These are phyloP conservation scores for Leccinellum albellum DNA, from an alignment of 768 basidiomycete genomes.

Conservation along the genomic window DNA sequence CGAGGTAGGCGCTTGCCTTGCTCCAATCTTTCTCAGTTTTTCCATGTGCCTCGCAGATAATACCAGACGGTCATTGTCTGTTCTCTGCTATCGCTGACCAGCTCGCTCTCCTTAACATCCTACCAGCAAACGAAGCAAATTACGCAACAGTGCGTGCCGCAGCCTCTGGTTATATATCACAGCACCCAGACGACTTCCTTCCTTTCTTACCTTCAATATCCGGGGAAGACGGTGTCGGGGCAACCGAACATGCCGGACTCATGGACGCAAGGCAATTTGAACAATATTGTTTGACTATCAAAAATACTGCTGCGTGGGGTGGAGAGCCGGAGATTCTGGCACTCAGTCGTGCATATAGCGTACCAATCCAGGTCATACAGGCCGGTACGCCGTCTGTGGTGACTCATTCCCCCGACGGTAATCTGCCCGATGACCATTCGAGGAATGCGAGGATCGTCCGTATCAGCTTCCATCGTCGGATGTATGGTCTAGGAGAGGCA, in stretches of 20 bases:
- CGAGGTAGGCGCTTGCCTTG: slow-evolving; percentile 44
- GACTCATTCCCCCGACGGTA: slow-evolving; percentile 62
- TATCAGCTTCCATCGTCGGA: slow-evolving; percentile 88
- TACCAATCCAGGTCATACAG: slow-evolving; percentile 92
- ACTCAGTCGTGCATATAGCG: slow-evolving; percentile 69
- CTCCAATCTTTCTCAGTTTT: background rate
- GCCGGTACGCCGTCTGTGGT: slow-evolving; percentile 77
- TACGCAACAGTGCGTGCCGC: slow-evolving; percentile 59
- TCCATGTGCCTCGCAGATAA: slow-evolving; percentile 54
- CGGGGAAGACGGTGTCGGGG: slow-evolving; percentile 66
- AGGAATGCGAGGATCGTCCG: slow-evolving; percentile 45
- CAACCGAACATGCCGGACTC: slow-evolving; percentile 55
- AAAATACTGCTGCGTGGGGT: slow-evolving; percentile 89
- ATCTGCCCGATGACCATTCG: slow-evolving; percentile 22
- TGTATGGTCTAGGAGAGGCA: slow-evolving; percentile 97
- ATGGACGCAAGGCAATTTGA: slow-evolving; percentile 67
- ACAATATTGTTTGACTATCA: slow-evolving; percentile 73
- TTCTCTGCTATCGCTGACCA: slow-evolving; percentile 95
- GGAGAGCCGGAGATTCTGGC: slow-evolving; percentile 97
- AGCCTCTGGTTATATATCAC: slow-evolving; percentile 77
- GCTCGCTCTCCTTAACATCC: slow-evolving; percentile 64
- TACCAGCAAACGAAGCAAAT: slow-evolving; percentile 55
- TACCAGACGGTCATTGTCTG: slow-evolving; percentile 94
- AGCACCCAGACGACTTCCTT: slow-evolving; percentile 85
- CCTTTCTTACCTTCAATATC: slow-evolving; percentile 81